Base-by-base conservation (phyloP, 108 stramenopile genomes). In the Nitzschia sp. region DNA sequence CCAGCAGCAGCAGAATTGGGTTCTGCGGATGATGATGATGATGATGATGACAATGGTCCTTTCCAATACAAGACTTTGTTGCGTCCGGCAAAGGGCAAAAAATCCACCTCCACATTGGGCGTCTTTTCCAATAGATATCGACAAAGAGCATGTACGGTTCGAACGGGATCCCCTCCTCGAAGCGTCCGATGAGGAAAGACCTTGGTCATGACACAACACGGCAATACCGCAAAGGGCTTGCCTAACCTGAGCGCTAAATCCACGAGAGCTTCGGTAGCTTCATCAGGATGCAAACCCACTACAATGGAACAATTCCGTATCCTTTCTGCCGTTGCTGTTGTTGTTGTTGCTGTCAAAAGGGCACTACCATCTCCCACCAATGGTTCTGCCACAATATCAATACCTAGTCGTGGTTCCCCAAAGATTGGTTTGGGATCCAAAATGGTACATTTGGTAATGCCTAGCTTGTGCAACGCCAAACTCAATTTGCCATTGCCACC, bases 201-300 rank as follows among this genome's bases (percentile, higher is more conserved):
- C 0, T 66, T 74, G 36, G 84, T 83, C 49, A 88, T 87, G 28
- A 88, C 84, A 64, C 90, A 91, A 61, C 82, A 83, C 0, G 82
- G 82, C 9, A 83, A 68, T 3, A 88, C 71, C 3, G 85, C 86
- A 68, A 88, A 90, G 2, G 91, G 90, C 34, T 86, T 73, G 28
- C 54, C 65, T 3, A 88, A 59, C 0, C 70, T 54, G 17, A 89
- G 28, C n/a, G 84, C 87, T 48, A 79, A 49, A 38, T 91, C 89
- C 19, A 95, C 82, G 8, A 78, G 58, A 13, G 80, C 75, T 36
- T 95, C 94, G 1, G 94, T 95, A 27, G 94, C 94, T 64, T 89
- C 81, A 79, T 94, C 92, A n/a, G 94, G 88, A 76, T 95, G 94
- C 60, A 95, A 81, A 1, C 94, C 94, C 19, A 83, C 77, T 17